These are phyloP conservation scores for Globisporangium polare DNA, from an alignment of 352 stramenopile species.

Conservation along the genomic window DNA sequence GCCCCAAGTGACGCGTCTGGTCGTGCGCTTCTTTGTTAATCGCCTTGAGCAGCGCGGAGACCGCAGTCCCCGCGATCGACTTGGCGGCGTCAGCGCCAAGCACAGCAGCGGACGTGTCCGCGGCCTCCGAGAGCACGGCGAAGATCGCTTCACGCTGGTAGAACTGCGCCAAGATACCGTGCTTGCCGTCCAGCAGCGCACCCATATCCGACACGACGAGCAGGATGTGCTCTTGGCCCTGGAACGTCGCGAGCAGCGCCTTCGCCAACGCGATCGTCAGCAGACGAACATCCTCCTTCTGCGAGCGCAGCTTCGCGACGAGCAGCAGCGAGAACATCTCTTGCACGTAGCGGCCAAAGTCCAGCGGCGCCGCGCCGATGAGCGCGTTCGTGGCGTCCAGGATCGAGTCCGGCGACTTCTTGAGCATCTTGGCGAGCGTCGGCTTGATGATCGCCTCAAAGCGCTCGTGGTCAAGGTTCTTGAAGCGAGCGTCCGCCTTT, in stretches of 20 bases:
- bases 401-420: constrained; percentile 76
- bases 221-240: constrained; percentile 45
- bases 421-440: constrained; percentile 68
- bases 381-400: constrained; percentile 56
- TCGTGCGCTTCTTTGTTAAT: constrained; percentile 84
- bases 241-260: constrained; percentile 48
- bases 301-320: constrained; percentile 68
- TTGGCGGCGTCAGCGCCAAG: constrained; percentile 30
- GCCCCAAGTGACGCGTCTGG: constrained; percentile 62
- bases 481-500: constrained; percentile 42
- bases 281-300: constrained; percentile 75
- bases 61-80: constrained; percentile 38
- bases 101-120: constrained; percentile 22
- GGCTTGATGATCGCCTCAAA: constrained; percentile 70
- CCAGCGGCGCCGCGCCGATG: constrained; percentile 46
- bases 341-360: constrained; percentile 58
- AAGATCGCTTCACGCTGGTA: constrained; percentile 80
- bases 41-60: constrained; percentile 62
- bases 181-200: constrained; percentile 71
- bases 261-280: constrained; percentile 46
- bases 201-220: constrained; percentile 52
- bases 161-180: constrained; percentile 85
- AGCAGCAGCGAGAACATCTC: constrained; percentile 71
- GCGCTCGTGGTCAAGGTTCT: constrained; percentile 42
- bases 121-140: constrained; percentile 56